Conservation (phyloP, 805 yeast genomes). For the Alloascoidea africana region DNA sequence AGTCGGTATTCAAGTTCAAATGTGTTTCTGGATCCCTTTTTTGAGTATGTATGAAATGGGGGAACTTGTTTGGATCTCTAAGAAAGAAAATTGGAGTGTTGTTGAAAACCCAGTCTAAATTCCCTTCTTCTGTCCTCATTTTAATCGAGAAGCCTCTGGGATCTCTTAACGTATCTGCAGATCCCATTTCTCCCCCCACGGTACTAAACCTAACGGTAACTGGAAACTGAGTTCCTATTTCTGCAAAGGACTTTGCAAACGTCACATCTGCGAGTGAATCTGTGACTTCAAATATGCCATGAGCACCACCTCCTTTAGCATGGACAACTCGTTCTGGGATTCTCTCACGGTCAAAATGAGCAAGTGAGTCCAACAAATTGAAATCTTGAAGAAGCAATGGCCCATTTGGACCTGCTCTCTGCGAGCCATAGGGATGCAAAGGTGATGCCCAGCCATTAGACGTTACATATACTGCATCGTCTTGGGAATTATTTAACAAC, state of each 20-base stretch:
- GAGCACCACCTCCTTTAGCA: constrained; percentile 54
- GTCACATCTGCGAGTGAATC: constrained; percentile 40
- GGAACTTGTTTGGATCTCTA: constrained; percentile 50
- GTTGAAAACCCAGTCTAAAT: constrained; percentile 58
- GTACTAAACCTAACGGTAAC: constrained; percentile 37
- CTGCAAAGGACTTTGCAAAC: constrained; percentile 25
- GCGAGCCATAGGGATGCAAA: constrained; percentile 37
- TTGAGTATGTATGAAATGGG: constrained; percentile 53
- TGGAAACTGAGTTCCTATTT: constrained; percentile 26
- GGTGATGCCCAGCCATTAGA: constrained; percentile 40
- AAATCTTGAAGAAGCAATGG: constrained; percentile 45
- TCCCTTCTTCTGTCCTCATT: constrained; percentile 54
- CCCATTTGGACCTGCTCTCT: constrained; percentile 38
- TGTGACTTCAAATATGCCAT: constrained; percentile 41
- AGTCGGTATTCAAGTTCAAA: constrained; percentile 29
- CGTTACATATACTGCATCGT: constrained; percentile 23
- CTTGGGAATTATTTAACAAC: constrained; percentile 4
- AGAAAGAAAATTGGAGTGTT: constrained; percentile 57
- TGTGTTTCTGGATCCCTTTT: constrained; percentile 55
- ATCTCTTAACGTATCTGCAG: constrained; percentile 53
- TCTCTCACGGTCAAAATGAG: constrained; percentile 51
- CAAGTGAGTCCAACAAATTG: constrained; percentile 37
- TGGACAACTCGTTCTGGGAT: constrained; percentile 57
- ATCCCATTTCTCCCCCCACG: constrained; percentile 56
- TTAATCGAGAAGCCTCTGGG: constrained; percentile 59